Evolutionary conservation across 495 filamentous ascomycete genomes (phyloP).

Genomic region (Aspergillus kassunensis): DNA sequence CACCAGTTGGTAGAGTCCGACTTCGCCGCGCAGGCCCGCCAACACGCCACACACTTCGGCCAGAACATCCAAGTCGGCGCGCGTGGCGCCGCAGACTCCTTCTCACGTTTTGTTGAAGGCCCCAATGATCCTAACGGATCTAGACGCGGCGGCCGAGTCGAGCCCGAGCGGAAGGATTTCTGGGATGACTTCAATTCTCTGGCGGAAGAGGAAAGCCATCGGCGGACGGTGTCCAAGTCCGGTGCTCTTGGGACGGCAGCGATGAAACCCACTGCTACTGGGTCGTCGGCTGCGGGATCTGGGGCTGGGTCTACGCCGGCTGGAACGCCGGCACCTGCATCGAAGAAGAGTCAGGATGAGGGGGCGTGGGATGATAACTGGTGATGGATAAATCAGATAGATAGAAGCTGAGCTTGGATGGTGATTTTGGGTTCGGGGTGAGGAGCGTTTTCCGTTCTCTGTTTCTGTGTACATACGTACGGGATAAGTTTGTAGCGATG

Average conservation of each 20-base stretch:
- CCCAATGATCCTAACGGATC: constrained; percentile 29
- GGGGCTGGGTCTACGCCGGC: too few relatives aligned
- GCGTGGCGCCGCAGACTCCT: constrained; percentile 66
- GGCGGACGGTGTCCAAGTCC: constrained; percentile 27
- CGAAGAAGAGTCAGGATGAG: constrained; percentile 33
- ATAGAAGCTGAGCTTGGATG: too few relatives aligned
- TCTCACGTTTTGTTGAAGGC: constrained; percentile 80
- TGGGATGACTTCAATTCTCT: constrained; percentile 78
- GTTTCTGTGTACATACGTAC: too few relatives aligned
- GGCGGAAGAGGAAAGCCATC: constrained; percentile 46
- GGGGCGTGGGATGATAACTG: constrained; percentile 68
- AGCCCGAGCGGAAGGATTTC: constrained; percentile 75
- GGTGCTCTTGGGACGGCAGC: constrained; percentile 68
- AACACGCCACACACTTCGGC: constrained; percentile 62
- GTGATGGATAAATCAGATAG: constrained; percentile 38
- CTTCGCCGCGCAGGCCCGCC: constrained; percentile 73
- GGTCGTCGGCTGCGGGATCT: background rate
- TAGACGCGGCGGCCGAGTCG: constrained; percentile 25
- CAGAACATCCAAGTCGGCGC: constrained; percentile 61
- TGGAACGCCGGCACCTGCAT: constrained; percentile 29
- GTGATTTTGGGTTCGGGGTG: background rate
- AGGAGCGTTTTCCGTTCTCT: too few relatives aligned
- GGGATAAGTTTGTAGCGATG: too few relatives aligned
- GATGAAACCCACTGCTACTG: constrained; percentile 50
- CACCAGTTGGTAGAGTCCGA: constrained; percentile 78